Evolutionary conservation across 2,329 filamentous ascomycete species (phyloP).

Genomic region (Plectosphaerella sp.): DNA sequence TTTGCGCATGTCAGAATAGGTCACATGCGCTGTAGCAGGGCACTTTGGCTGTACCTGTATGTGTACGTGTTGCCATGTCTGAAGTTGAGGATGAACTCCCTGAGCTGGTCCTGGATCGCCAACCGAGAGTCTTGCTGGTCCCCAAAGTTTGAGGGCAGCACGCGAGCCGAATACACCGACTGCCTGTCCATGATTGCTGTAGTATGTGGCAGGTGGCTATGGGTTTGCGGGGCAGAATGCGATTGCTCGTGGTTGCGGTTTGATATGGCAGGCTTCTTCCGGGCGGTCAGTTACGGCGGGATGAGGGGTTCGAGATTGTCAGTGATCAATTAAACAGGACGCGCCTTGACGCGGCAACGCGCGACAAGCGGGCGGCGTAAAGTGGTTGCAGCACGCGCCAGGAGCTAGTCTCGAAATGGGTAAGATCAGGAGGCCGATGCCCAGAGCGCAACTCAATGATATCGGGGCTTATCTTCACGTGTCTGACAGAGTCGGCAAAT

Average conservation of each 20-base stretch:
- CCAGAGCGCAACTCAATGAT: background rate
- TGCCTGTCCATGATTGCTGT: constrained; percentile 69
- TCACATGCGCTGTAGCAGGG: background rate
- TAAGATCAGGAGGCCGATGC: too few relatives aligned
- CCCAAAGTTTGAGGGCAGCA: constrained; percentile 66
- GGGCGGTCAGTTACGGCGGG: background rate
- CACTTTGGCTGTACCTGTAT: constrained; percentile 62
- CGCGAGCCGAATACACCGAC: constrained; percentile 79
- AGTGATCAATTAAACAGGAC: constrained; percentile 4
- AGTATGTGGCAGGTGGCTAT: too few relatives aligned
- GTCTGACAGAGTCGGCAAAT: background rate
- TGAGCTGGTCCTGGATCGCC: constrained; percentile 72
- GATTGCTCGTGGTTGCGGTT: too few relatives aligned
- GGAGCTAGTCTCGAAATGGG: too few relatives aligned
- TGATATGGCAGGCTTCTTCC: too few relatives aligned
- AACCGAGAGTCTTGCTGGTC: constrained; percentile 64
- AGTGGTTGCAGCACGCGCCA: constrained; percentile 21
- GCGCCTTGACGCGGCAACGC: constrained; percentile 1
- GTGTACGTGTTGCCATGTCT: constrained; percentile 91
- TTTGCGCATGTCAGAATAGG: background rate
- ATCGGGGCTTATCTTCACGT: constrained; percentile 16
- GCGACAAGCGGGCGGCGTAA: constrained; percentile 18
- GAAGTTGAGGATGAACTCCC: constrained; percentile 91
- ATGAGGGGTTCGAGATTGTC: background rate
- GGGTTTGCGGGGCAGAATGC: too few relatives aligned